Evolutionary conservation across 2,329 filamentous ascomycete genomes (phyloP).

Genomic region (Fusarium sp.): DNA sequence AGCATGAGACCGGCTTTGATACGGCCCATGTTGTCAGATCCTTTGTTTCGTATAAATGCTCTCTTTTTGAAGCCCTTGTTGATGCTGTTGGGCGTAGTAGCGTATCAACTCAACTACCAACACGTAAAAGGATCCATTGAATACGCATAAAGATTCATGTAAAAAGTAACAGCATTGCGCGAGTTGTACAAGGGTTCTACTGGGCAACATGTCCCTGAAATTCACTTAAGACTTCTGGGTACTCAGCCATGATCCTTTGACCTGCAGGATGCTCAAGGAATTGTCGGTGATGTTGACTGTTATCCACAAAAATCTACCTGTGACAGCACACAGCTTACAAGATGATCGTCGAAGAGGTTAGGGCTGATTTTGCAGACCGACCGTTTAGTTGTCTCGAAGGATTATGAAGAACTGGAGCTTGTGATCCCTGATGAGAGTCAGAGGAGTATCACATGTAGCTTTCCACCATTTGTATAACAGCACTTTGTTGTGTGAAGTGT

Average conservation of each 20-base stretch:
- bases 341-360: neutral
- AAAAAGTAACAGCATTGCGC: neutral
- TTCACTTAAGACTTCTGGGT: neutral
- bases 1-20: neutral
- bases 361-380: neutral
- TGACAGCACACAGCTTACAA: neutral
- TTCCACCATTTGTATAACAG: neutral
- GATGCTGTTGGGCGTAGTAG: neutral
- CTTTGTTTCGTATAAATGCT: neutral
- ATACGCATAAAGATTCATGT: neutral
- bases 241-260: neutral
- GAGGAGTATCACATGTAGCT: neutral
- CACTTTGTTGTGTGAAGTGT: neutral
- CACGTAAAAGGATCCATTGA: neutral
- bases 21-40: neutral
- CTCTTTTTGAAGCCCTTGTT: neutral
- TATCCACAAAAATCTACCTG: neutral
- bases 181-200: neutral
- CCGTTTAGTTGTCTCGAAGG: neutral
- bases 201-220: neutral
- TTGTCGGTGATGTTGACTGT: neutral
- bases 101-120: neutral
- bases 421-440: neutral
- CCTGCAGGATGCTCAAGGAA: neutral
- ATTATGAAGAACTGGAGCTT: neutral